These are phyloP conservation scores for Roridomyces roridus DNA, from an alignment of 768 basidiomycete genomes.

Conservation along the genomic window DNA sequence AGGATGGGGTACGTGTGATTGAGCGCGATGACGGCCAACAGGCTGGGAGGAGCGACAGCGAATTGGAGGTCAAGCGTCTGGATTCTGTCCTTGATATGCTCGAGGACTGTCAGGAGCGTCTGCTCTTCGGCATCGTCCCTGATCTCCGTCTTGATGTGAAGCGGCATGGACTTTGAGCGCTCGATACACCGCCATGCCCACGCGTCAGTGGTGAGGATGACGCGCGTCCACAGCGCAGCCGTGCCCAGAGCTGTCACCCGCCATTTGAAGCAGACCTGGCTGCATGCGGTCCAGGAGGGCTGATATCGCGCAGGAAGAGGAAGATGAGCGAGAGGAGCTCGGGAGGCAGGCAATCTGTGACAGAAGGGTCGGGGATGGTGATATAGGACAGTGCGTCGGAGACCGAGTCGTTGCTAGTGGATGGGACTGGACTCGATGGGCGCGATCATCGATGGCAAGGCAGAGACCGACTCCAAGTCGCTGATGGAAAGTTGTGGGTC, in stretches of 20 bases:
- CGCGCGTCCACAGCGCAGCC: slow-evolving; percentile 9
- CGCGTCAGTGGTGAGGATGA: neutral
- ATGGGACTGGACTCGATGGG: no score
- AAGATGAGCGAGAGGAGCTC: slow-evolving; percentile 17
- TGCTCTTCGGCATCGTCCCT: neutral
- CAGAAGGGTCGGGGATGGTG: no score
- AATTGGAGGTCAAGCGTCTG: slow-evolving; percentile 3
- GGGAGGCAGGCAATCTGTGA: slow-evolving; percentile 10
- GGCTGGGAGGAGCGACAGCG: neutral
- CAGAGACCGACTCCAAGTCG: no score
- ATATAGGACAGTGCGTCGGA: no score
- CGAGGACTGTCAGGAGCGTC: neutral
- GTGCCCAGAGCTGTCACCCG: slow-evolving; percentile 6
- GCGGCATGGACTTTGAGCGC: slow-evolving; percentile 11
- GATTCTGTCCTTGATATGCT: neutral
- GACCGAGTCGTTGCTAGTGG: no score
- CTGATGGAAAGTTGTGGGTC: slow-evolving; percentile 3
- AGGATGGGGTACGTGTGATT: slow-evolving; percentile 6
- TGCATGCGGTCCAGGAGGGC: slow-evolving; percentile 15
- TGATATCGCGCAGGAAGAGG: slow-evolving; percentile 3
- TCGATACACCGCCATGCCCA: slow-evolving; percentile 12
- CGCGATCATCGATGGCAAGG: no score
- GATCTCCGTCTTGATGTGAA: slow-evolving; percentile 1
- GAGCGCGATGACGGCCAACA: neutral
- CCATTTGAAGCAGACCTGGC: slow-evolving; percentile 17